Base-by-base conservation (phyloP, 441 rosid genomes). In the Brassica balearica region DNA sequence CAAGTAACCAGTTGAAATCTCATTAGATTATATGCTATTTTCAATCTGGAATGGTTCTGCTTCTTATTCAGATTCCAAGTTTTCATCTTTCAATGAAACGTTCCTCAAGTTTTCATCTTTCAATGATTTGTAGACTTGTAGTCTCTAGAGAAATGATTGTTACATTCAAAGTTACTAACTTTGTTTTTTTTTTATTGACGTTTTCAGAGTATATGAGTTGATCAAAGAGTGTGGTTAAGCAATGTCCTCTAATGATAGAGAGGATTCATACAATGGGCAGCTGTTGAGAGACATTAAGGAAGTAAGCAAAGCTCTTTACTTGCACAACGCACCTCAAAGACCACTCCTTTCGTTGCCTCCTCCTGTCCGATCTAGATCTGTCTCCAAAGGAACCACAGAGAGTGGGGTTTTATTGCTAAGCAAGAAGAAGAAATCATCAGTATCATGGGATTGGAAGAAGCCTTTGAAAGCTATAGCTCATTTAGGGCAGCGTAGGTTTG, bases 211-310 rank as follows among this genome's bases (percentile, higher is more conserved):
- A 8, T 2, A 63, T 68, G 75, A 61, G 34, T 32, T 64, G 68
- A 75, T n/a, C 43, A 15, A 63, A 79, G 65, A 79, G 38, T 25
- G 27, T 23, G 27, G 53, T 36, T 19, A 69, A 75, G 87, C 82
- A 87, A 77, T 77, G 64, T 82, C 89, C 19, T 78, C 72, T 71
- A 55, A 71, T 75, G 80, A 62, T 53, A 72, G 70, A 65, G 78
- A 76, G 15, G 80, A 69, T 14, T 84, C 88, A 8, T 72, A 79
- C 76, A 84, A 73, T 82, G 83, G 79, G 19, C 85, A 83, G 81
- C 81, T 94, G 68, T 81, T 94, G 89, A 88, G 67, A 7, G 98
- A 94, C 78, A 90, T 94, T 64, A 91, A 94, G 85, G 96, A 86
- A 5, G 88, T 92, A 73, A 88, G 94, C 75, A 83, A 70, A 87